Percentiles rank a stretch among this genome's conserved stretches.
phyloP scores from a whole-genome alignment of 179 eudicot genomes.

The Silene noctiflora region DNA sequence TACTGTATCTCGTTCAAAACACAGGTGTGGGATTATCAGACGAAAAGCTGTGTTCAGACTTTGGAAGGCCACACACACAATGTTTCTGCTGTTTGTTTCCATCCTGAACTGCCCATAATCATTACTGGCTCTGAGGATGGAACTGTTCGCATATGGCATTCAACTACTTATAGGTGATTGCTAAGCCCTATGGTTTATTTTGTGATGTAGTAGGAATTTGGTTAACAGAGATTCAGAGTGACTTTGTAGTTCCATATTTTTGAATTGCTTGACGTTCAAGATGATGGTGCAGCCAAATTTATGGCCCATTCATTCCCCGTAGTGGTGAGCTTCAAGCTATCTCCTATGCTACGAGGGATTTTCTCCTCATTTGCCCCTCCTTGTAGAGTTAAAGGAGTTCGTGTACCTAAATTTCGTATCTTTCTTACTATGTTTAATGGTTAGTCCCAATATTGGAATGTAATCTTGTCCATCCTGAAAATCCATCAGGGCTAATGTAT shows the following conservation, averaged over 20 bases:
- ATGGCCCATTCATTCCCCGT: not conserved
- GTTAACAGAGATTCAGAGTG: not conserved
- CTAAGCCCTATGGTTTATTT: not conserved
- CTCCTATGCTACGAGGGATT: not conserved
- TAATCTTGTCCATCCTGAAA: not conserved
- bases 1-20: slow-evolving; percentile 6
- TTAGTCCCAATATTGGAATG: not conserved
- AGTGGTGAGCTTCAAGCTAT: not conserved
- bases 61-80: slow-evolving; percentile 91
- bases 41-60: slow-evolving; percentile 89
- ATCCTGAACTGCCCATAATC: slow-evolving; percentile 90
- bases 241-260: slow-evolving; percentile 5
- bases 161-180: slow-evolving; percentile 74
- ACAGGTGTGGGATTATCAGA: slow-evolving; percentile 96
- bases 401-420: not conserved
- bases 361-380: not conserved
- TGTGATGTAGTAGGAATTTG: not conserved
- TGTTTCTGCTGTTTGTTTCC: slow-evolving; percentile 90
- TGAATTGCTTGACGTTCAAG: slow-evolving; percentile 7
- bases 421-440: not conserved
- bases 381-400: not conserved
- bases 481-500: not conserved
- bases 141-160: slow-evolving; percentile 91
- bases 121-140: slow-evolving; percentile 95
- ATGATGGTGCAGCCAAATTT: not conserved